Evolutionary conservation across 306 rosid species (phyloP).

Genomic region (Rosa chinensis): DNA sequence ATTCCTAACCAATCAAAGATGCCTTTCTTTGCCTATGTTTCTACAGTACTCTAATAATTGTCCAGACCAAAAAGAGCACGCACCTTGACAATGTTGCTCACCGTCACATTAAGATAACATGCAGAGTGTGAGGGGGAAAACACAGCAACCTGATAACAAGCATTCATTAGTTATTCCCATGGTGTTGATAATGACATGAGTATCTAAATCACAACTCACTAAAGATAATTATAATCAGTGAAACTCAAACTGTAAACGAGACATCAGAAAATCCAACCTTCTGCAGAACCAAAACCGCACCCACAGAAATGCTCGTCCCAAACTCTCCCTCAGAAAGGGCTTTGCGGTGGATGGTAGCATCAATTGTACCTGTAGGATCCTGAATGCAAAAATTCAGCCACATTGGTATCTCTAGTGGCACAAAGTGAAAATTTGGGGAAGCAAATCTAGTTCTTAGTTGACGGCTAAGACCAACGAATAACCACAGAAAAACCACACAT

Average conservation of each 20-base stretch:
- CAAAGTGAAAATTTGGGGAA: background rate
- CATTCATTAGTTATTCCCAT: constrained; percentile 9
- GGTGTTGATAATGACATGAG: background rate
- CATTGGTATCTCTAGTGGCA: background rate
- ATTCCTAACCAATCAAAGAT: background rate
- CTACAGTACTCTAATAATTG: background rate
- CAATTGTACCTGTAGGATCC: constrained; percentile 70
- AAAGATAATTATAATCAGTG: background rate
- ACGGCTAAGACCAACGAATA: background rate
- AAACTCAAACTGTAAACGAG: background rate
- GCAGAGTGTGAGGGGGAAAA: constrained; percentile 60
- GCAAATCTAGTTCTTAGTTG: background rate
- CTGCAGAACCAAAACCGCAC: constrained; percentile 67
- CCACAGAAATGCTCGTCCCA: constrained; percentile 55
- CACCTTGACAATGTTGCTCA: constrained; percentile 67
- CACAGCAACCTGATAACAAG: constrained; percentile 58
- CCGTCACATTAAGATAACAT: constrained; percentile 64
- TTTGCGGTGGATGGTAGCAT: constrained; percentile 66
- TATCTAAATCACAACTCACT: background rate
- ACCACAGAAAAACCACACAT: background rate
- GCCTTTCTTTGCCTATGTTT: background rate
- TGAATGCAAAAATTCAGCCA: constrained; percentile 35
- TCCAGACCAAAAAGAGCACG: constrained; percentile 16
- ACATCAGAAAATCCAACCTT: constrained; percentile 40
- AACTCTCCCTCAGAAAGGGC: constrained; percentile 44